Evolutionary conservation across 2,329 filamentous ascomycete species (phyloP), one percentile per base, ranked within the genome.

Genomic region (Emmonsiellopsis sp.): DNA sequence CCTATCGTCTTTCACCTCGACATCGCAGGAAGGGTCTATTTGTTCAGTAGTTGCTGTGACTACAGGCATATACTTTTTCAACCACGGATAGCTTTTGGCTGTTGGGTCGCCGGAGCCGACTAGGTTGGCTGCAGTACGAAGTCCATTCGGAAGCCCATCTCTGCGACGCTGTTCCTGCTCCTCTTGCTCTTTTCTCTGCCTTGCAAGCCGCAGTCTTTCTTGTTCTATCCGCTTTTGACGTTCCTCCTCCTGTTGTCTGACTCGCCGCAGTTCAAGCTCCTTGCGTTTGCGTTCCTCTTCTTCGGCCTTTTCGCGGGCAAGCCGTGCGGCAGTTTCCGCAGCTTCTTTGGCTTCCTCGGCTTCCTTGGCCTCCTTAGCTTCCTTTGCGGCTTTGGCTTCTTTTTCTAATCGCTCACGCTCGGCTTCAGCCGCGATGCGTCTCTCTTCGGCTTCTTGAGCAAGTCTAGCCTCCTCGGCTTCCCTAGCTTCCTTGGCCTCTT

Each of bases 241-340:
- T 53, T 76, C 74, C 52, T 75, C 74, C 56, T 76, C 74, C 32
- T 71, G 73, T 60, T 73, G 70, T 55, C 70, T 71, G 44, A 66
- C 60, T 43, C 69, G 71, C 48, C 70, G 65, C 53, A 73, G 69
- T 50, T 71, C 67, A 56, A 70, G 70, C 54, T 70, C 70, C 51
- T 67, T 70, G 54, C 67, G 70, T 56, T 68, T 59, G 27, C 54
- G 57, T 32, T 60, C 61, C 50, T 64, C 66, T 55, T 66, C 61
- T 43, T 72, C 72, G 32, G 70, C 70, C 56, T 69, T 68, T 55
- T 74, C 70, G 42, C 64, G 68, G 14, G 69, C 68, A 55, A 62
- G 53, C n/a, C 61, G 62, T 14, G 66, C 67, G 42, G 60, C 65
- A 49, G 61, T 61, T 53, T 70, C 67, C n/a, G 64, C 63, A 34